A percentile compares a stretch with the other conserved stretches of the same genome.
Evolutionary conservation across 1,139 yeast genomes (phyloP).

Genomic region (Saccharomyces hybrid): DNA sequence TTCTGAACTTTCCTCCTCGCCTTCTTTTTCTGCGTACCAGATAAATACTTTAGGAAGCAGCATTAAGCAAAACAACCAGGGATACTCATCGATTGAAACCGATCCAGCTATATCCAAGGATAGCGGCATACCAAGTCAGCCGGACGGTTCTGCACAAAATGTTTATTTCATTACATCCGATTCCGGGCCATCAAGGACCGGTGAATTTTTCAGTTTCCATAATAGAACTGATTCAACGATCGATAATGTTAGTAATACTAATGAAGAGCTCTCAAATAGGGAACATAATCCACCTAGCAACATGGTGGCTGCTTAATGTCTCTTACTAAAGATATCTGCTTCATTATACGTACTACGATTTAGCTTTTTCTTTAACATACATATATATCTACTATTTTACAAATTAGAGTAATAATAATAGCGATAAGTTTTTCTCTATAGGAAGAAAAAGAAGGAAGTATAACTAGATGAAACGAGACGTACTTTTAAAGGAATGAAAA

Average conservation of each 20-base stretch:
- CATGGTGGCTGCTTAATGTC: neutral
- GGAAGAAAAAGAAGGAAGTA: no score
- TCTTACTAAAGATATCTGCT: neutral
- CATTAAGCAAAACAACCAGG: neutral
- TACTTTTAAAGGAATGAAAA: no score
- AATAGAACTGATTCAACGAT: neutral
- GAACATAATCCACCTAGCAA: neutral
- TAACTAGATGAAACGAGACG: neutral
- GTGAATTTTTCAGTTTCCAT: neutral
- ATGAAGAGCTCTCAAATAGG: neutral
- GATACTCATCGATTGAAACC: neutral
- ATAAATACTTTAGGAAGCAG: neutral
- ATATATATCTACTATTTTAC: no score
- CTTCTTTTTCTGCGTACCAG: neutral
- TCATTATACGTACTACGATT: neutral
- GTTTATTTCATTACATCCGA: neutral
- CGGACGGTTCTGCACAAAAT: neutral
- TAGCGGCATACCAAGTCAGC: neutral
- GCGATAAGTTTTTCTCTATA: no score
- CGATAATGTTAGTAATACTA: neutral
- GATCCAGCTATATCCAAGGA: neutral
- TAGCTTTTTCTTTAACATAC: neutral
- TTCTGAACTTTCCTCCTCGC: neutral
- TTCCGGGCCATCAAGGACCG: neutral
- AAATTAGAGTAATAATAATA: neutral